Evolutionary conservation across 225 moss, liverwort and hornwort species (phyloP).

Genomic region (Pleurozium schreberi): DNA sequence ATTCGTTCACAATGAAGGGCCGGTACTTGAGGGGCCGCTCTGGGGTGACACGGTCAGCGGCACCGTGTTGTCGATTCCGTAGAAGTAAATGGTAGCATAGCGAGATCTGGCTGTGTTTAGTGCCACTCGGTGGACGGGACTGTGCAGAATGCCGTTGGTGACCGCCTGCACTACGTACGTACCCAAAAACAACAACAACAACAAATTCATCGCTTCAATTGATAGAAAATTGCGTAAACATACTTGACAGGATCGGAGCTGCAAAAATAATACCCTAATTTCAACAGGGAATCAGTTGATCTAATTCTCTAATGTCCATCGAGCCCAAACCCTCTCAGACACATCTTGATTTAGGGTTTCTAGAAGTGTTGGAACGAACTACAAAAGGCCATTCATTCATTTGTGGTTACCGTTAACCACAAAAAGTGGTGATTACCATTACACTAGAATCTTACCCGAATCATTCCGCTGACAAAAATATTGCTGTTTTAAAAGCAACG

Average conservation of each 20-base stretch:
- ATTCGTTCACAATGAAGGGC: conserved; percentile 7
- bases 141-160: conserved; percentile 3
- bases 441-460: background rate
- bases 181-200: background rate
- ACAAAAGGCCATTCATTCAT: background rate
- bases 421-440: background rate
- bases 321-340: background rate
- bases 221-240: background rate
- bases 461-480: background rate
- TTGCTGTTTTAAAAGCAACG: background rate
- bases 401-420: too few species aligned
- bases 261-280: background rate
- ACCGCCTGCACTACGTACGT: background rate
- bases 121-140: background rate
- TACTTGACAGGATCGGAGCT: background rate
- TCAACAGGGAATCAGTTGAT: background rate
- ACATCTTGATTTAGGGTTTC: background rate
- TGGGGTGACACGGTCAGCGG: background rate
- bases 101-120: background rate
- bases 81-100: background rate
- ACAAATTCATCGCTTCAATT: background rate
- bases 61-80: conserved; percentile 1
- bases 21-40: conserved; percentile 5
- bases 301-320: background rate
- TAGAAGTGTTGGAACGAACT: background rate